Percentiles rank a stretch among this genome's conserved stretches.
phyloP scores from a whole-genome alignment of 257 asterid species.

The Haberlea rhodopensis region DNA sequence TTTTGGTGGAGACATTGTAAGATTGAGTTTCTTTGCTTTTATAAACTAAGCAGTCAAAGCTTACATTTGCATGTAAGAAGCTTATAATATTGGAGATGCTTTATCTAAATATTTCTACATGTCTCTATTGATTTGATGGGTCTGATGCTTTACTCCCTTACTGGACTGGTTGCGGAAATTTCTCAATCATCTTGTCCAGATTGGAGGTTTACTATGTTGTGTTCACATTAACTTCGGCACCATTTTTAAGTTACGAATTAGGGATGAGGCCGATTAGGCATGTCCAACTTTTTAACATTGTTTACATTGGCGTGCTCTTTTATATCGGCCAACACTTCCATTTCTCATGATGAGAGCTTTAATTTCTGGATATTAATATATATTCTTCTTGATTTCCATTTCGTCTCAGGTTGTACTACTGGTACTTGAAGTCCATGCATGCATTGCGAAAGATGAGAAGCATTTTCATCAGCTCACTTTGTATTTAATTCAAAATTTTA shows the following conservation, averaged over 20 bases:
- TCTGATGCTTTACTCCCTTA: not conserved
- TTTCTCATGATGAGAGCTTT: not conserved
- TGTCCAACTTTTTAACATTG: not conserved
- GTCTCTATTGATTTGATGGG: not conserved
- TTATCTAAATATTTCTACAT: no score
- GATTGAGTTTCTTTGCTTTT: not conserved
- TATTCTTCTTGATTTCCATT: conserved; percentile 4
- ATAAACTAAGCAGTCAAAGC: not conserved
- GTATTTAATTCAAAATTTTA: conserved; percentile 70
- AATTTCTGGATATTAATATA: conserved; percentile 9
- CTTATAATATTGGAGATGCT: not conserved
- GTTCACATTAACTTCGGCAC: not conserved
- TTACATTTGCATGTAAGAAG: not conserved
- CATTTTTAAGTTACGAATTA: conserved; percentile 4
- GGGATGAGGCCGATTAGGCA: conserved; percentile 4
- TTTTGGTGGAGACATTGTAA: not conserved
- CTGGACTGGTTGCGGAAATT: not conserved
- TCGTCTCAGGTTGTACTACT: conserved; percentile 82
- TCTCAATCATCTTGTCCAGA: not conserved
- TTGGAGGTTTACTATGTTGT: not conserved
- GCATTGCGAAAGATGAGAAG: conserved; percentile 83
- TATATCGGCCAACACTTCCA: conserved; percentile 9
- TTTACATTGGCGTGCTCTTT: conserved; percentile 12
- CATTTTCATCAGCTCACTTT: conserved; percentile 82
- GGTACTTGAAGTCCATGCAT: conserved; percentile 97